These are phyloP conservation scores for Sphaerulina populicola DNA, from an alignment of 2,329 filamentous ascomycete species.

Conservation along the genomic window DNA sequence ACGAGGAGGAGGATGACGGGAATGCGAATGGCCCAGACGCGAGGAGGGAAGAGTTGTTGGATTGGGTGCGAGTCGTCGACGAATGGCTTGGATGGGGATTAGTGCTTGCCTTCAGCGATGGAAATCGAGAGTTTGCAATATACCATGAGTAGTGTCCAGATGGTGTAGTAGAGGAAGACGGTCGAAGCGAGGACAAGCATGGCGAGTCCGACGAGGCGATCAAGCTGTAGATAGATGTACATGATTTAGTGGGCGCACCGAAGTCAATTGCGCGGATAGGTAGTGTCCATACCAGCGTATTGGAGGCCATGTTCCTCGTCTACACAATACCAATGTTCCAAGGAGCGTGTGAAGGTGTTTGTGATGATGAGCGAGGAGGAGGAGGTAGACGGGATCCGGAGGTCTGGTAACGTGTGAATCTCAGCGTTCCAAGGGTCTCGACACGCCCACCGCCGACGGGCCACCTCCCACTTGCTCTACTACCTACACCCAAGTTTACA, in stretches of 20 bases:
- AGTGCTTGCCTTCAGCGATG: too few relatives aligned
- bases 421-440: too few relatives aligned
- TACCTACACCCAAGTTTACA: too few relatives aligned
- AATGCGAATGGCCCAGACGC: conserved; percentile 97
- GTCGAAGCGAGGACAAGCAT: conserved; percentile 67
- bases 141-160: conserved; percentile 98
- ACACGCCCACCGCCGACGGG: too few relatives aligned
- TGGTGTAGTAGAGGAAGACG: conserved; percentile 84
- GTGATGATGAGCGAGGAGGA: neutral
- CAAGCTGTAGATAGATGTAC: conserved; percentile 55
- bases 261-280: neutral
- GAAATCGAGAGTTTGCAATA: neutral
- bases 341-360: conserved; percentile 1
- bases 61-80: conserved; percentile 91
- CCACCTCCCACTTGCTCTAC: too few relatives aligned
- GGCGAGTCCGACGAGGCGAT: conserved; percentile 70
- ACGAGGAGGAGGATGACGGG: conserved; percentile 93
- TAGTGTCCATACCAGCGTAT: conserved; percentile 13
- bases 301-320: conserved; percentile 16
- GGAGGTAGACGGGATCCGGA: too few relatives aligned
- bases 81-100: conserved; percentile 60
- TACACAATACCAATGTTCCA: neutral
- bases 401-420: too few relatives aligned
- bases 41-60: conserved; percentile 89
- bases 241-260: neutral